Evolutionary conservation across 306 rosid species (phyloP), one percentile per base, ranked within the genome.

Genomic region (Malus asiatica): DNA sequence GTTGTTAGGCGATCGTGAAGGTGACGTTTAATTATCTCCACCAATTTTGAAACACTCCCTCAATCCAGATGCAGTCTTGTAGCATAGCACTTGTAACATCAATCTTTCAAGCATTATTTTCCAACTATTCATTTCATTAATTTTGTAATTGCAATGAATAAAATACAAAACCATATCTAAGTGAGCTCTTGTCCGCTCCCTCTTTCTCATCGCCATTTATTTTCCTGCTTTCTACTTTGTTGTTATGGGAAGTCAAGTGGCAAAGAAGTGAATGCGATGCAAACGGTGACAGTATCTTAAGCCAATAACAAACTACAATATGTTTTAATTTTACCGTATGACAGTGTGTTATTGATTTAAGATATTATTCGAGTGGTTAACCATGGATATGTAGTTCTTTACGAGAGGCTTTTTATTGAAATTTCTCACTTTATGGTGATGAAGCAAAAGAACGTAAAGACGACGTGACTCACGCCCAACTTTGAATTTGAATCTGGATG

Each of bases 1-100:
- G 87, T 83, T 38, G 97, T 92, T 65, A 92, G 89, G 88, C 89
- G 98, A 83, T 90, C 90, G 71, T 92, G 85, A 95, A 80, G 70
- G 72, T 66, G 44, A 51, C 27, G 45, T 74, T 66, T 29, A 27
- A 14, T 4, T 77, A 76, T 85, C 78, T 79, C 80, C 32, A 59
- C 87, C 90, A 82, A 77, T 86, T 91, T 94, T 88, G 91, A 70
- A 77, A 63, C 14, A 29, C 61, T 72, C 53, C 45, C 72, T 30
- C 75, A 48, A 74, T 83, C 75, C 76, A 75, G 85, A 75, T 78
- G 86, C 84, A 58, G 76, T 83, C 66, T 15, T 78, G 80, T 78
- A 81, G 78, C 79, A 71, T 25, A 59, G 82, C 79, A 48, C 48
- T 77, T 87, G 90, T 85, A 85, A 74, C 81, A 62, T 55, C 72